Evolutionary conservation across 495 filamentous ascomycete genomes (phyloP).

Genomic region (Trichocladium antarcticum): DNA sequence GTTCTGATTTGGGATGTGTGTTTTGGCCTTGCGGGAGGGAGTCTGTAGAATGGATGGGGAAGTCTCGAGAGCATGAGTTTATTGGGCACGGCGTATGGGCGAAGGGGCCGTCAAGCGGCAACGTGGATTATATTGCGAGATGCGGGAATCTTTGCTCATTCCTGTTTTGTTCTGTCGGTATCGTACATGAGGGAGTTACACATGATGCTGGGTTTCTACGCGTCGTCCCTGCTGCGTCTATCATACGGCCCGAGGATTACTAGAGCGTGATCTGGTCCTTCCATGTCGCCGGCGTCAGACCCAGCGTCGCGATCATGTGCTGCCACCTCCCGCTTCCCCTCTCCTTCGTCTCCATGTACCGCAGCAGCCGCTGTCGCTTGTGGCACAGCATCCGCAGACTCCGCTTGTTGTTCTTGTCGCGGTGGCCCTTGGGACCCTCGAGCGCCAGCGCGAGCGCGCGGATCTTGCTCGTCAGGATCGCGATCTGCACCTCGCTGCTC

Average conservation of each 20-base stretch:
- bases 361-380: slow-evolving; percentile 74
- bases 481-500: slow-evolving; percentile 89
- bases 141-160: slow-evolving; percentile 1
- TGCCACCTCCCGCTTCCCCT: slow-evolving; percentile 81
- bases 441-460: slow-evolving; percentile 57
- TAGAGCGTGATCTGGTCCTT: slow-evolving; percentile 75
- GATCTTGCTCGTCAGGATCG: slow-evolving; percentile 93
- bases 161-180: slow-evolving; percentile 18
- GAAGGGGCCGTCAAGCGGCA: not conserved
- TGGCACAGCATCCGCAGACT: slow-evolving; percentile 80
- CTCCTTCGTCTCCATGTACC: slow-evolving; percentile 80
- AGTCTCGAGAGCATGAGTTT: slow-evolving; percentile 12
- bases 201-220: slow-evolving; percentile 5
- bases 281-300: slow-evolving; percentile 76
- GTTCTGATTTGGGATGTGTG: slow-evolving; percentile 40
- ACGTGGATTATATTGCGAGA: slow-evolving; percentile 2
- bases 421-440: slow-evolving; percentile 41
- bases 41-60: slow-evolving; percentile 24
- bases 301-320: slow-evolving; percentile 67
- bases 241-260: too few relatives aligned
- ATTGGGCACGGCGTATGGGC: slow-evolving; percentile 20
- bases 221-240: not conserved
- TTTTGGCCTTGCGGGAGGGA: too few relatives aligned
- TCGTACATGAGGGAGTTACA: slow-evolving; percentile 30
- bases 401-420: slow-evolving; percentile 88